Conservation (phyloP, 164 flowering plant species). For the Dillenia suffruticosa region DNA sequence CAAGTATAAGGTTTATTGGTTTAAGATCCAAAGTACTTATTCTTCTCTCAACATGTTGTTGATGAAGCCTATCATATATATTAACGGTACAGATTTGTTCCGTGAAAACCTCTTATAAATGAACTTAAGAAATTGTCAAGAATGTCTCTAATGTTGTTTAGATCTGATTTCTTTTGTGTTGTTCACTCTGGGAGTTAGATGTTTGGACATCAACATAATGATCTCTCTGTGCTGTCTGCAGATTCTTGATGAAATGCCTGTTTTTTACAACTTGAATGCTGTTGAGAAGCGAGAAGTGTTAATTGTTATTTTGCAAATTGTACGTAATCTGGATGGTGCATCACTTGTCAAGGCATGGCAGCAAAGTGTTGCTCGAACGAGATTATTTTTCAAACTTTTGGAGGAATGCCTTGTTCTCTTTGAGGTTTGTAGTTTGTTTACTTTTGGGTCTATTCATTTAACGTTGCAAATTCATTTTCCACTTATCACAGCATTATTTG, state of each 20-base stretch:
- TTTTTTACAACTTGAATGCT: conserved; percentile 86
- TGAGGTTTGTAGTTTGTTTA: conserved; percentile 54
- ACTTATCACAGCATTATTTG: neutral
- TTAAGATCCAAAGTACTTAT: too few species aligned
- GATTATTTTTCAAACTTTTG: conserved; percentile 94
- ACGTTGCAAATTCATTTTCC: neutral
- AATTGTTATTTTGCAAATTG: conserved; percentile 76
- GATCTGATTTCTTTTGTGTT: too few species aligned
- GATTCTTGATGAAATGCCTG: conserved; percentile 99
- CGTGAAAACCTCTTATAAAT: too few species aligned
- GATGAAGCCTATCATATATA: too few species aligned
- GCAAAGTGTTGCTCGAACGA: conserved; percentile 93
- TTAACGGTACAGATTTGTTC: too few species aligned
- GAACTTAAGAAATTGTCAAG: too few species aligned
- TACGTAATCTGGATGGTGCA: conserved; percentile 90
- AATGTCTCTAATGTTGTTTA: too few species aligned
- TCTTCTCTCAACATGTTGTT: too few species aligned
- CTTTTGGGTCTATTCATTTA: neutral
- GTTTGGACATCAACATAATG: too few species aligned
- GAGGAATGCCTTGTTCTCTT: conserved; percentile 88
- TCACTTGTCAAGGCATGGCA: conserved; percentile 97
- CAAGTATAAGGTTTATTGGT: too few species aligned
- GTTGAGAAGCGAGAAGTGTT: conserved; percentile 93
- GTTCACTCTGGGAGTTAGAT: too few species aligned
- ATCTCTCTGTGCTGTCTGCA: conserved; percentile 27